Conservation (phyloP, 495 filamentous ascomycete genomes). For the Xylaria sp. region DNA sequence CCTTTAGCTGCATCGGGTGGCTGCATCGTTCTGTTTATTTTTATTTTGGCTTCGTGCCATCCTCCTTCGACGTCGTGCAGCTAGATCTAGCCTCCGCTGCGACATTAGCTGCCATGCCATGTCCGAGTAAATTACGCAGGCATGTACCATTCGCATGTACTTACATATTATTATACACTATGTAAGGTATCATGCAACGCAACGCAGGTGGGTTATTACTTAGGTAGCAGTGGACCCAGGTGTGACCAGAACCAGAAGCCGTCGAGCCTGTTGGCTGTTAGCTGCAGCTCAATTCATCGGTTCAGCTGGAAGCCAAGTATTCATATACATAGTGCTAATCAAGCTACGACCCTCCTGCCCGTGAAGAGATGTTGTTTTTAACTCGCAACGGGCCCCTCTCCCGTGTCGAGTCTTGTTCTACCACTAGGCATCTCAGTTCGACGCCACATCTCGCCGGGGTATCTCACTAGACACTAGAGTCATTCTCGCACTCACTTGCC, state of each 20-base stretch:
- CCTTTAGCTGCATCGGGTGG: slow-evolving; percentile 8
- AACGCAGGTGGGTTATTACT: neutral
- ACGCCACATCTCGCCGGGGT: neutral
- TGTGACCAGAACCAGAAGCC: neutral
- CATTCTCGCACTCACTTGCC: neutral
- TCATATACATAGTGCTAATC: too few species aligned
- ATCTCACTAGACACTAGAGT: neutral
- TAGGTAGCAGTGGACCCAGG: slow-evolving; percentile 12
- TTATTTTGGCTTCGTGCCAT: too few species aligned
- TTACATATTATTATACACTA: neutral
- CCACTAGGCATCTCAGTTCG: slow-evolving; percentile 1
- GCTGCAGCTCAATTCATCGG: slow-evolving; percentile 17
- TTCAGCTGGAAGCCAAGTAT: slow-evolving; percentile 19
- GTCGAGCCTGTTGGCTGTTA: slow-evolving; percentile 24
- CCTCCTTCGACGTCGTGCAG: too few species aligned
- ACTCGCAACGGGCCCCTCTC: slow-evolving; percentile 5
- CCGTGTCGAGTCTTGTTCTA: slow-evolving; percentile 4
- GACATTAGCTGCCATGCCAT: slow-evolving; percentile 10
- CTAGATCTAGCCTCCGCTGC: slow-evolving; percentile 9
- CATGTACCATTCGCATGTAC: too few species aligned
- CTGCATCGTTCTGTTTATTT: neutral
- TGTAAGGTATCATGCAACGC: neutral
- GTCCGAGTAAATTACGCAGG: too few species aligned
- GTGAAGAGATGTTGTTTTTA: slow-evolving; percentile 17
- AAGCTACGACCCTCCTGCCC: slow-evolving; percentile 1